Evolutionary conservation across 2,329 filamentous ascomycete species (phyloP).

Genomic region (Grosmannia penicillata): DNA sequence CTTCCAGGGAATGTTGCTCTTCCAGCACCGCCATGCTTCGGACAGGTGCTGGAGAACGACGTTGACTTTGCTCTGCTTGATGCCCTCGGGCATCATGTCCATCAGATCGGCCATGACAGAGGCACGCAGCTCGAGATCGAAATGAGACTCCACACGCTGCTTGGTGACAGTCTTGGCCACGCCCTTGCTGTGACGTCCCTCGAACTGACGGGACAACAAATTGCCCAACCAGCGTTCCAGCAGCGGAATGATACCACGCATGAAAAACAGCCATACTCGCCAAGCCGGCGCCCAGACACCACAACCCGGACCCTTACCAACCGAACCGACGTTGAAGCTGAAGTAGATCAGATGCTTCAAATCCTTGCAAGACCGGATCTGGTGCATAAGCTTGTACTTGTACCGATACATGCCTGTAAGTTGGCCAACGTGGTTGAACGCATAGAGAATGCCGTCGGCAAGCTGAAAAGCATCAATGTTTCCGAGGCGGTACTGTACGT

Average conservation of each 20-base stretch:
- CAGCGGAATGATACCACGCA: constrained; percentile 93
- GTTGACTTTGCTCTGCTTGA: constrained; percentile 99
- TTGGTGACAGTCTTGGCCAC: constrained; percentile 99
- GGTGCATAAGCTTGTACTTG: constrained; percentile 99
- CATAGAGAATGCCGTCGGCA: constrained; percentile 96
- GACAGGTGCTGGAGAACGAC: constrained; percentile 93
- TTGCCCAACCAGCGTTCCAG: constrained; percentile 97
- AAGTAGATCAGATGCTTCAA: constrained; percentile 99
- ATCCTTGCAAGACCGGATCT: constrained; percentile 97
- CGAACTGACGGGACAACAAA: constrained; percentile 89
- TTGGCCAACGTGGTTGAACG: constrained; percentile 97
- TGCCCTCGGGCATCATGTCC: constrained; percentile 99
- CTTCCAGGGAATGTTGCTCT: constrained; percentile 99
- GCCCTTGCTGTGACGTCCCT: constrained; percentile 95
- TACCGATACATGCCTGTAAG: constrained; percentile 99
- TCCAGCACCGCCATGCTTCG: constrained; percentile 98
- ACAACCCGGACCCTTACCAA: constrained; percentile 93
- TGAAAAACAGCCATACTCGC: constrained; percentile 98
- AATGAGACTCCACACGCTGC: constrained; percentile 96
- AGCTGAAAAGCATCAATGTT: constrained; percentile 99
- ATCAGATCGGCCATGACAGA: constrained; percentile 98
- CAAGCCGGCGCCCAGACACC: constrained; percentile 98
- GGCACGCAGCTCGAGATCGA: constrained; percentile 89
- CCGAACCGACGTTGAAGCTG: constrained; percentile 90
- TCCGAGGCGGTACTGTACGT: constrained; percentile 92